Percentiles rank a stretch among this genome's conserved stretches.
phyloP scores from a whole-genome alignment of 2,329 filamentous ascomycete genomes.

The Ophiocordyceps polyrhachis-furcata region DNA sequence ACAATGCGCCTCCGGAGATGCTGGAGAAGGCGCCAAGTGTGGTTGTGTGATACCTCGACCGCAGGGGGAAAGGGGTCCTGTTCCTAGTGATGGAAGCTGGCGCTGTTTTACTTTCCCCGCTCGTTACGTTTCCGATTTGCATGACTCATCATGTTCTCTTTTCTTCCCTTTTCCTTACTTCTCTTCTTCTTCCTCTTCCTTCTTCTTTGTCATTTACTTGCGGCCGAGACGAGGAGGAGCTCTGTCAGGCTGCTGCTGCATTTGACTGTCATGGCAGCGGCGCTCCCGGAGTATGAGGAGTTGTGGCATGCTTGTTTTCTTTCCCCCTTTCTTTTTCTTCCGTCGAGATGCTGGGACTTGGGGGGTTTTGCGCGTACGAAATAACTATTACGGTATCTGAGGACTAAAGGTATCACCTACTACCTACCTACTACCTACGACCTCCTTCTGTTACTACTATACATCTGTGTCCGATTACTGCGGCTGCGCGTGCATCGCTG shows the following conservation, averaged over 20 bases:
- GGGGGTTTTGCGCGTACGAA: background rate
- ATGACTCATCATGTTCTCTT: conserved; percentile 1
- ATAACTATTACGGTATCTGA: background rate
- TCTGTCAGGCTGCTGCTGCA: background rate
- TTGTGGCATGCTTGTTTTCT: conserved; percentile 4
- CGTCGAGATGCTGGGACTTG: background rate
- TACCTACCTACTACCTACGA: too few species aligned
- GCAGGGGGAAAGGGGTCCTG: background rate
- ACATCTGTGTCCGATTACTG: background rate
- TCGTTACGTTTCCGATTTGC: conserved; percentile 8
- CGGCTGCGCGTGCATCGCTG: too few species aligned
- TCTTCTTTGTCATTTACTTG: background rate
- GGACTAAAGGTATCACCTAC: too few species aligned
- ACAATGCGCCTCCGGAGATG: background rate
- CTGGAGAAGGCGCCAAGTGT: background rate
- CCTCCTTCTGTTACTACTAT: too few species aligned
- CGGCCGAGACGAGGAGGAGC: background rate
- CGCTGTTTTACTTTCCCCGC: background rate
- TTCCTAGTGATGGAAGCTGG: background rate
- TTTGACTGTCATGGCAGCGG: conserved; percentile 13
- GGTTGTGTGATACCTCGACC: background rate
- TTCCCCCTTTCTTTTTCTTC: background rate
- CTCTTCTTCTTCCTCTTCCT: conserved; percentile 3
- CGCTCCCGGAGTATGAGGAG: conserved; percentile 9
- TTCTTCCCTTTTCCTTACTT: background rate